Conservation (phyloP, 1,284 basidiomycete genomes). For the Mycosarcoma maydis region DNA sequence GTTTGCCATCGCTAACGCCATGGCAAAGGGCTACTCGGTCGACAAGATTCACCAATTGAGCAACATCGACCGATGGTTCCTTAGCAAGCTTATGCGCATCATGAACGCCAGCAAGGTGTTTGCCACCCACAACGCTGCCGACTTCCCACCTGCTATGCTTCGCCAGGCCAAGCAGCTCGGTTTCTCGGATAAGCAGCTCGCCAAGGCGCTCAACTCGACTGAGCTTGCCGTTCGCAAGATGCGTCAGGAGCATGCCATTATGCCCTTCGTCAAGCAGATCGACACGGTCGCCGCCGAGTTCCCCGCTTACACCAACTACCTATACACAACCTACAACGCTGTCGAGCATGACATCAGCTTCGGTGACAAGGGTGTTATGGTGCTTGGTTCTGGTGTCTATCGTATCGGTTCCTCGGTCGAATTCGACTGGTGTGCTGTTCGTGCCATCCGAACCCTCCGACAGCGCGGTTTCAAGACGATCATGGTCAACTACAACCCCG, state of each 20-base stretch:
- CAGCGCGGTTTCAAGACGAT: slow-evolving; percentile 93
- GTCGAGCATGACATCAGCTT: slow-evolving; percentile 89
- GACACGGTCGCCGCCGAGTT: slow-evolving; percentile 99
- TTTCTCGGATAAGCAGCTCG: slow-evolving; percentile 92
- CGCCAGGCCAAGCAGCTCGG: slow-evolving; percentile 91
- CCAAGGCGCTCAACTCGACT: slow-evolving; percentile 81
- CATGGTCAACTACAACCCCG: slow-evolving; percentile 99
- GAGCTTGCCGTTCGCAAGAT: slow-evolving; percentile 87
- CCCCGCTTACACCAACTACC: slow-evolving; percentile 97
- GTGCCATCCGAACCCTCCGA: slow-evolving; percentile 92
- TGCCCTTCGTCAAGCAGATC: slow-evolving; percentile 97
- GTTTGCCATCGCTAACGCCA: slow-evolving; percentile 88
- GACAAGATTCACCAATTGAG: slow-evolving; percentile 97
- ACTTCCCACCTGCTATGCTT: slow-evolving; percentile 76
- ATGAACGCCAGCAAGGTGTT: slow-evolving; percentile 50
- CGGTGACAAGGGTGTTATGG: slow-evolving; percentile 92
- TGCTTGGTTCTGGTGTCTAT: slow-evolving; percentile 96
- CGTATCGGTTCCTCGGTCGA: slow-evolving; percentile 98
- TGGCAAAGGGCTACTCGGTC: slow-evolving; percentile 88
- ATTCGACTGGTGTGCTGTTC: slow-evolving; percentile 99
- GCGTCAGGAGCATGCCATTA: slow-evolving; percentile 83
- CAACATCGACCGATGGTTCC: slow-evolving; percentile 98
- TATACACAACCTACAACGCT: slow-evolving; percentile 97
- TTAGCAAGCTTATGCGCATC: slow-evolving; percentile 78
- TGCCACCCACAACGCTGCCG: slow-evolving; percentile 77